Conservation (phyloP, 78 protist genomes). For the Dictyostelium intermedium region DNA sequence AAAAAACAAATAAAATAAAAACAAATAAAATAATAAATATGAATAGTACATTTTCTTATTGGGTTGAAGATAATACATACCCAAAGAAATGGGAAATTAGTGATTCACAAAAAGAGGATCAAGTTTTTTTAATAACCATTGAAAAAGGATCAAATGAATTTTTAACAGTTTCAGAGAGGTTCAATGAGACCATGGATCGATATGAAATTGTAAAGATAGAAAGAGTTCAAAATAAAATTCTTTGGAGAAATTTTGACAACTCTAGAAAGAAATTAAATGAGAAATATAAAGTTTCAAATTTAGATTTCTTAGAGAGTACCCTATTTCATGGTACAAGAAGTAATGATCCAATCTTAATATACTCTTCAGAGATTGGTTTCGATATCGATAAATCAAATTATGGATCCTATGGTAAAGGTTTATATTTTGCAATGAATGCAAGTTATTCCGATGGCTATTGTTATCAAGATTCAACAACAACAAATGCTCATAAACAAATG, state of each 20-base stretch:
- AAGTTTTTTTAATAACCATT: not conserved
- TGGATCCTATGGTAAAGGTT: not conserved
- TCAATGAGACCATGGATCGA: not conserved
- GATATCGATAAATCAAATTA: not conserved
- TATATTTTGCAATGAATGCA: constrained; percentile 14
- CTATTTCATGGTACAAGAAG: constrained; percentile 14
- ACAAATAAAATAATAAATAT: too few species aligned
- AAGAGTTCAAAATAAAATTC: not conserved
- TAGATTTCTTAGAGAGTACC: not conserved
- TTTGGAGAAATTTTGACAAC: not conserved
- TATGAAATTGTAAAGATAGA: not conserved
- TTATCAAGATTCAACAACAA: not conserved
- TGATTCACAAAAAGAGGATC: not conserved
- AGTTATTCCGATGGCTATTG: not conserved
- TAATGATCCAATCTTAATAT: not conserved
- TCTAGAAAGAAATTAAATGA: not conserved
- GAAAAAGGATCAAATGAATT: not conserved
- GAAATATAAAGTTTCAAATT: not conserved
- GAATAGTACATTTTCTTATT: not conserved
- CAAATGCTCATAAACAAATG: not conserved
- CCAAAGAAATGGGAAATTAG: not conserved
- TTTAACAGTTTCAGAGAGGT: not conserved
- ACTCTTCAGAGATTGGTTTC: not conserved
- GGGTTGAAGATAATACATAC: not conserved
- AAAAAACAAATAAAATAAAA: too few species aligned